Evolutionary conservation across 2,329 filamentous ascomycete species (phyloP), one percentile per base, ranked within the genome.

Genomic region (Epichloe sibirici): DNA sequence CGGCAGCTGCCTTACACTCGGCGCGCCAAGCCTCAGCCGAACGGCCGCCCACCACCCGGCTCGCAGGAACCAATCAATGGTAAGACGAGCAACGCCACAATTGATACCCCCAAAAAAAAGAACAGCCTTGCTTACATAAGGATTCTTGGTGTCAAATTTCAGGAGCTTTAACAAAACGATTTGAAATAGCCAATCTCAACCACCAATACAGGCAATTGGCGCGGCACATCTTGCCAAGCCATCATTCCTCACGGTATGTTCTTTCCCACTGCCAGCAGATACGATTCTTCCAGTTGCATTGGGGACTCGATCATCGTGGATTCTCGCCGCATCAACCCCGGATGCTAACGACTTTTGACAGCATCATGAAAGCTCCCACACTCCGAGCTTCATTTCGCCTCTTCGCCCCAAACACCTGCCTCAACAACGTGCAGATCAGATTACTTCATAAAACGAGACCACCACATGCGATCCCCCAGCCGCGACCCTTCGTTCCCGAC

Each of bases 401-500:
- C 54, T 58, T 67, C 53, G 56, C 62, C 48, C 60, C 61, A 52
- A 67, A 56, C 60, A 58, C 56, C 62, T 66, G 57, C 60, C 61
- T 64, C 54, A 55, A 59, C 44, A 60, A 62, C 53, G 60, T 65
- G 47, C 72, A 75, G 57, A 62, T 66, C 55, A 63, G 74, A 68
- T 71, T 69, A 62, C 66, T 73, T 40, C 71, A 74, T 63, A 70
- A 68, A 62, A 66, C 68, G 55, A 60, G 66, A 53, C 61, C 68
- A 38, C 56, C 63, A 13, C 71, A 63, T 44, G 60, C 65, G 6
- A 71, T 81, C 35, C 90, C 90, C 3, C 64, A 75, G 25, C 86
- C 90, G 1, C 95, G 86, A 39, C 88, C 89, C 1, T 90, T 95
- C 62, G 83, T 95, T 40, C 91, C 90, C 35, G 85, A 96, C 66